phyloP scores from a whole-genome alignment of 139 green algal species.

The Zygnema circumcarinatum region DNA sequence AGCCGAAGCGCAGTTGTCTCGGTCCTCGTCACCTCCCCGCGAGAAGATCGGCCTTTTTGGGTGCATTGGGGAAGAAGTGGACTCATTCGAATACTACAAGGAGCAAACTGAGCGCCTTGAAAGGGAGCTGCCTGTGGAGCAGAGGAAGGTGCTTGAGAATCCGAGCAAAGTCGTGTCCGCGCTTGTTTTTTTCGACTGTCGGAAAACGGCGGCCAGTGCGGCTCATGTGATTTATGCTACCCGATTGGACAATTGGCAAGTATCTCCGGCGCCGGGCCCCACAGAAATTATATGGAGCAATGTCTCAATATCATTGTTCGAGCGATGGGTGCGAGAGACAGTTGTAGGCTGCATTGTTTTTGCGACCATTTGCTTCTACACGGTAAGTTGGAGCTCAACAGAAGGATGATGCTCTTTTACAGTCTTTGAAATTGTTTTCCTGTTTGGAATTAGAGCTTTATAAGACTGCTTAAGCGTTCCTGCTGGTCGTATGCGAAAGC shows the following conservation, averaged over 20 bases:
- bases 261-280: constrained; percentile 41
- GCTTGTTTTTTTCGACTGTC: not conserved
- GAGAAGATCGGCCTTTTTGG: not conserved
- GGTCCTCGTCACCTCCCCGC: not conserved
- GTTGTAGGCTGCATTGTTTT: constrained; percentile 35
- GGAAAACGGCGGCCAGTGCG: not conserved
- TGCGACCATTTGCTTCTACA: constrained; percentile 63
- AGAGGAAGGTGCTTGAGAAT: too few relatives aligned
- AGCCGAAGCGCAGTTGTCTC: not conserved
- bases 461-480: too few relatives aligned
- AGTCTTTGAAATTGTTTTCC: too few relatives aligned
- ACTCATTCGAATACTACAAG: not conserved
- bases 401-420: too few relatives aligned
- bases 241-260: not conserved
- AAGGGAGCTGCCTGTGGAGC: not conserved
- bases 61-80: not conserved
- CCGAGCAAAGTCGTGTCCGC: not conserved
- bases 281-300: constrained; percentile 45
- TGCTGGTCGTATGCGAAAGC: too few relatives aligned
- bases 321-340: not conserved
- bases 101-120: not conserved
- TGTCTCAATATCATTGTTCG: not conserved
- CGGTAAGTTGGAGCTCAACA: too few relatives aligned
- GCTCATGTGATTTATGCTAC: not conserved
- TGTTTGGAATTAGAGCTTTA: too few relatives aligned